These are phyloP conservation scores for Solanum rostratum DNA, from an alignment of 257 asterid species.

Conservation along the genomic window DNA sequence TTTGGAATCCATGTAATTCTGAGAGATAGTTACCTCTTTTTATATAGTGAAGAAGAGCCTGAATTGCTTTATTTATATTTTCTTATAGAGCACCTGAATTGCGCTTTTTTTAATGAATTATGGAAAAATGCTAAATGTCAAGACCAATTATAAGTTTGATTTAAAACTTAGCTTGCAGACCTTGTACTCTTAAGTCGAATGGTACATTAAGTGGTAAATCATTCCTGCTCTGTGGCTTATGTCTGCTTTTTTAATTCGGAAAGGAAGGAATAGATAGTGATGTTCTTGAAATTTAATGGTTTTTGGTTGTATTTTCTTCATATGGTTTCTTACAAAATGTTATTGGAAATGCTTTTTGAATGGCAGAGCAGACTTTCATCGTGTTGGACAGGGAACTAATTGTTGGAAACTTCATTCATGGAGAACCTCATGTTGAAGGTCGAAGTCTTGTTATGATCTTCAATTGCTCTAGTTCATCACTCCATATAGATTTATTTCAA, in stretches of 20 bases:
- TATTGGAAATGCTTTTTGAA: neutral
- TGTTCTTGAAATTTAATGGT: neutral
- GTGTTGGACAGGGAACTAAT: conserved; percentile 66
- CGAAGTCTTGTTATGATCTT: neutral
- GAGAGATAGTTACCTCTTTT: neutral
- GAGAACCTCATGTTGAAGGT: conserved; percentile 79
- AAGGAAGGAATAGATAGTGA: neutral
- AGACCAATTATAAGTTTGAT: neutral
- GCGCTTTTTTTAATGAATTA: neutral
- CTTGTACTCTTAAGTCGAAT: neutral
- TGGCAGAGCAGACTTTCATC: conserved; percentile 89
- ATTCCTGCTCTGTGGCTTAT: neutral
- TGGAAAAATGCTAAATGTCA: neutral
- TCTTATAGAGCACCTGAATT: neutral
- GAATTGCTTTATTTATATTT: neutral
- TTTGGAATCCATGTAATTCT: neutral
- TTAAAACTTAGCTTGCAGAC: neutral
- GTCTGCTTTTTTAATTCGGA: neutral
- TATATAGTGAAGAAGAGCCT: neutral
- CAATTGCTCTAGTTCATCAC: neutral
- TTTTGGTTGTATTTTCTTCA: neutral
- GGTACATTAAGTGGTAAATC: neutral
- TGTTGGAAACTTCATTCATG: conserved; percentile 56
- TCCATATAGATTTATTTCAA: neutral
- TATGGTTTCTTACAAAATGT: neutral